Evolutionary conservation across 2,329 filamentous ascomycete species (phyloP).

Genomic region (Paecilomyces niveus): DNA sequence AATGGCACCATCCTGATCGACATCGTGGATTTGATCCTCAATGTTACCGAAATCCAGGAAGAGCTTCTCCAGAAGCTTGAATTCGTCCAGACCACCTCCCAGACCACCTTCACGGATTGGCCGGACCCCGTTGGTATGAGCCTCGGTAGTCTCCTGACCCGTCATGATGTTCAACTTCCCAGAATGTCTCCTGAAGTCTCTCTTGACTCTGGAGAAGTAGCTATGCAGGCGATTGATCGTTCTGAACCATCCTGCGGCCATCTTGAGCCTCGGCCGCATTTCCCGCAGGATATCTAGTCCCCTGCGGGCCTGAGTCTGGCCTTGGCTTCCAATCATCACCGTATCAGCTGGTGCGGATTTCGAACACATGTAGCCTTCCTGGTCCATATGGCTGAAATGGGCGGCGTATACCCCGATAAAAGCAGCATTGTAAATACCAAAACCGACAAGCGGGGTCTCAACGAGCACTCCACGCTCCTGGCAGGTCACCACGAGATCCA

Average conservation of each 20-base stretch:
- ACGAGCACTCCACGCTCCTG: slow-evolving; percentile 45
- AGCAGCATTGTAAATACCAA: slow-evolving; percentile 48
- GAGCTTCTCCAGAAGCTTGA: slow-evolving; percentile 35
- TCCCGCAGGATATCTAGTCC: slow-evolving; percentile 33
- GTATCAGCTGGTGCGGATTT: slow-evolving; percentile 15
- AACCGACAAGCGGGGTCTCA: slow-evolving; percentile 50
- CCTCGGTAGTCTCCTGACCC: slow-evolving; percentile 16
- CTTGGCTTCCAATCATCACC: slow-evolving; percentile 19
- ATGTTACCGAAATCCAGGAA: slow-evolving; percentile 33
- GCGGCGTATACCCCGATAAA: slow-evolving; percentile 47
- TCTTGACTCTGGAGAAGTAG: slow-evolving; percentile 34
- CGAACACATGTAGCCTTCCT: slow-evolving; percentile 39
- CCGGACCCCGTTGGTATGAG: slow-evolving; percentile 21
- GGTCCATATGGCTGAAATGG: slow-evolving; percentile 51
- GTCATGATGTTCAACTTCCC: slow-evolving; percentile 23
- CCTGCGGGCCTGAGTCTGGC: slow-evolving; percentile 28
- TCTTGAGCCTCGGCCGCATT: slow-evolving; percentile 33
- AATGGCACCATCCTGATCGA: slow-evolving; percentile 25
- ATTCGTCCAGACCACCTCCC: slow-evolving; percentile 29
- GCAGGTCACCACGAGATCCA: slow-evolving; percentile 46
- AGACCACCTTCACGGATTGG: slow-evolving; percentile 24
- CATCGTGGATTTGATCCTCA: slow-evolving; percentile 33
- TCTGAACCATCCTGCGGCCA: slow-evolving; percentile 38
- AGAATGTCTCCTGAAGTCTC: slow-evolving; percentile 28
- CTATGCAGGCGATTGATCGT: slow-evolving; percentile 35